phyloP scores from a whole-genome alignment of 2,329 filamentous ascomycete genomes.

The Cercospora beticola region DNA sequence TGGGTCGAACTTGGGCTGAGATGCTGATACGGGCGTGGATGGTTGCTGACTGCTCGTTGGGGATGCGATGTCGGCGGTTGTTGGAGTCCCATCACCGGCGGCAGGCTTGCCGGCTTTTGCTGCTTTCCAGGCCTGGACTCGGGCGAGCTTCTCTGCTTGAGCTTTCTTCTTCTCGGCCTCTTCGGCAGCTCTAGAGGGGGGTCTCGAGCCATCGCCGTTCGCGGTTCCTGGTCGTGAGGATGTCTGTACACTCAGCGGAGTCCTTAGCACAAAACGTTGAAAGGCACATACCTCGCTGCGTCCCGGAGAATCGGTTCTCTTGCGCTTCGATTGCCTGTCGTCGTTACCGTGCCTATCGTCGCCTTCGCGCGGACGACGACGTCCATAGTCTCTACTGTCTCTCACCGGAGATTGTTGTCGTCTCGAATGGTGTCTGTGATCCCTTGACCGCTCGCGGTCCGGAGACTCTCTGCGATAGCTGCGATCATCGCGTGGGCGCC shows the following conservation, averaged over 20 bases:
- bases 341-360: conserved; percentile 25
- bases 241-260: conserved; percentile 23
- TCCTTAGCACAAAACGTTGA: not conserved
- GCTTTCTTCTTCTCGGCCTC: conserved; percentile 87
- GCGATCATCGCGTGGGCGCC: conserved; percentile 26
- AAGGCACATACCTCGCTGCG: conserved; percentile 22
- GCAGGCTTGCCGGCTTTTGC: conserved; percentile 5
- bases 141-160: conserved; percentile 68
- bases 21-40: conserved; percentile 42
- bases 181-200: conserved; percentile 8
- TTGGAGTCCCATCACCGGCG: conserved; percentile 5
- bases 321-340: conserved; percentile 57
- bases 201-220: conserved; percentile 14
- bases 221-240: conserved; percentile 20
- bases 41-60: not conserved
- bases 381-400: conserved; percentile 43
- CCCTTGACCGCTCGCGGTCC: conserved; percentile 27
- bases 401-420: conserved; percentile 24
- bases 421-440: conserved; percentile 42
- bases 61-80: not conserved
- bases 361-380: conserved; percentile 57
- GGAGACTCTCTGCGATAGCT: conserved; percentile 19
- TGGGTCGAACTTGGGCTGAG: conserved; percentile 79
- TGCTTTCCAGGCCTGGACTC: conserved; percentile 60
- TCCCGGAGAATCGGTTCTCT: conserved; percentile 16